Conservation (phyloP, 805 yeast species). For the Candida verbasci region DNA sequence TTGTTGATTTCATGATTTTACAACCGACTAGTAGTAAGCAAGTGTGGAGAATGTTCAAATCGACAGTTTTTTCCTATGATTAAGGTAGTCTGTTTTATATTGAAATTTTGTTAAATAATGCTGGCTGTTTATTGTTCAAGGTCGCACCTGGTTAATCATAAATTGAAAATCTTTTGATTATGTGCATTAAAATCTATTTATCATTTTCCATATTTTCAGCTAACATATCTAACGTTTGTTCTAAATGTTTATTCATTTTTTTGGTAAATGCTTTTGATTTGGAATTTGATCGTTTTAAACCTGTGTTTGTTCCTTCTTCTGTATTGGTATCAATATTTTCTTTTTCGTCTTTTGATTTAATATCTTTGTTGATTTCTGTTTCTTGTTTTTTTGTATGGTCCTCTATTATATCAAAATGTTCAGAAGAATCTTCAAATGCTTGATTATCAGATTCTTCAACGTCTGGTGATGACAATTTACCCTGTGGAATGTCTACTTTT, state of each 20-base stretch:
- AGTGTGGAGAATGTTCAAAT: no score
- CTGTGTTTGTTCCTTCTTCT: not conserved
- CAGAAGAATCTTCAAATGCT: constrained; percentile 1
- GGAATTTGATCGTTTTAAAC: constrained; percentile 15
- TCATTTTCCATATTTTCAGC: constrained; percentile 27
- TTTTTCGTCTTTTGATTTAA: constrained; percentile 2
- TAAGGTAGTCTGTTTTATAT: no score
- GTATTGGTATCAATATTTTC: not conserved
- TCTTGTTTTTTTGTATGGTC: not conserved
- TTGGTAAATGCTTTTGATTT: constrained; percentile 30
- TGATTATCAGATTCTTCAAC: constrained; percentile 3
- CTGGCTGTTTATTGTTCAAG: not conserved
- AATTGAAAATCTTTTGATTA: no score
- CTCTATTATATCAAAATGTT: not conserved
- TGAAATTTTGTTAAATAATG: not conserved
- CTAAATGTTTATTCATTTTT: constrained; percentile 30
- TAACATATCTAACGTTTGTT: constrained; percentile 36
- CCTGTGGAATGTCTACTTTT: not conserved
- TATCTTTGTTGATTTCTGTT: constrained; percentile 1
- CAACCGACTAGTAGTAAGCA: no score
- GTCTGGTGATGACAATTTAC: not conserved
- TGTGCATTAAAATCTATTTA: not conserved
- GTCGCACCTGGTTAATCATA: no score
- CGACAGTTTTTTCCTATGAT: no score
- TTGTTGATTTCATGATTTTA: no score